A percentile compares a stretch with the other conserved stretches of the same genome.
These are phyloP conservation scores for Dothidotthia symphoricarpi DNA, from an alignment of 2,329 filamentous ascomycete genomes.

Conservation along the genomic window DNA sequence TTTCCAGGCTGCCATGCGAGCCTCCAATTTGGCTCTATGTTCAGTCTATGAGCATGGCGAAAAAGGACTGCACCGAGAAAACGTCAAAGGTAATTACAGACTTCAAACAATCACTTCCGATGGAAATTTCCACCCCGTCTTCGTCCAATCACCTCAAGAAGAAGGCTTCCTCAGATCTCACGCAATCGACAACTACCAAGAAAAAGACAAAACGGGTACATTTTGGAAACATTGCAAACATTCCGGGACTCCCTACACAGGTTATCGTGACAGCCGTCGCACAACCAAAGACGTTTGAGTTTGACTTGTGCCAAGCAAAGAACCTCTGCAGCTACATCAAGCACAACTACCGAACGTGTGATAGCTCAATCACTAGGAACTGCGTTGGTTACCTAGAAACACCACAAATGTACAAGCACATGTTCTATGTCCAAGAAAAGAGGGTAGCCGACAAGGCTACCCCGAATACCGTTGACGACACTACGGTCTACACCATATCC, in stretches of 20 bases:
- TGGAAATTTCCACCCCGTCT: not conserved
- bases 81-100: not conserved
- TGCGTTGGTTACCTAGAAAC: constrained; percentile 27
- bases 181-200: not conserved
- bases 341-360: constrained; percentile 8
- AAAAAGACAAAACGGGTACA: constrained; percentile 15
- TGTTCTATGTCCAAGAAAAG: constrained; percentile 19
- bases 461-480: not conserved
- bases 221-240: constrained; percentile 3
- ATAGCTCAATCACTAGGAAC: not conserved
- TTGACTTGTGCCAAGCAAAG: constrained; percentile 23
- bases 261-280: constrained; percentile 1
- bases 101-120: not conserved
- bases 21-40: constrained; percentile 28
- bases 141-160: constrained; percentile 12
- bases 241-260: not conserved
- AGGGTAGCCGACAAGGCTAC: no score
- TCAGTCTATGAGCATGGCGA: constrained; percentile 18
- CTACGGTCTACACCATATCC: constrained; percentile 3
- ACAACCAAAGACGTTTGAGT: constrained; percentile 2
- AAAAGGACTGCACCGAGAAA: not conserved
- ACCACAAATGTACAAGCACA: constrained; percentile 18
- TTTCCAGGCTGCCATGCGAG: constrained; percentile 1
- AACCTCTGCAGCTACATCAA: constrained; percentile 25
- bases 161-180: constrained; percentile 13